These are phyloP conservation scores for Pyrus bretschneideri DNA, from an alignment of 306 rosid species.

Conservation along the genomic window DNA sequence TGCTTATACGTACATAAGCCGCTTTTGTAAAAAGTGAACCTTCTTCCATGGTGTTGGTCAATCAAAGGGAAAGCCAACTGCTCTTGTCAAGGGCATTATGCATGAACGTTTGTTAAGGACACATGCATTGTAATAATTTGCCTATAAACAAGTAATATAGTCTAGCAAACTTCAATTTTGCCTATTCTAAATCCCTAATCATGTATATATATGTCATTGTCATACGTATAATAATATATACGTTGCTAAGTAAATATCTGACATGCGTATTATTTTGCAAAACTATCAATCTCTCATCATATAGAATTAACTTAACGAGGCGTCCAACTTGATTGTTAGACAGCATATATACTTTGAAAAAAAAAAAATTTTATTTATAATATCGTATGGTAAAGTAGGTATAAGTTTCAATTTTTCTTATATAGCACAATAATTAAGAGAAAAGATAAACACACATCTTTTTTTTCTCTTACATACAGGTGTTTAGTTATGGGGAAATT, in stretches of 20 bases:
- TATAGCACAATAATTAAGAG: too few species aligned
- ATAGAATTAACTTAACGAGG: neutral
- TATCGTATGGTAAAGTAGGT: too few species aligned
- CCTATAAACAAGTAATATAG: neutral
- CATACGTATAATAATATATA: too few species aligned
- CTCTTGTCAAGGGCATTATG: constrained; percentile 26
- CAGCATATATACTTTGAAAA: too few species aligned
- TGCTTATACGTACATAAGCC: constrained; percentile 3
- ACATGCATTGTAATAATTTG: neutral
- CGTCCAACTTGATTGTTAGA: neutral
- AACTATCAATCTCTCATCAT: too few species aligned
- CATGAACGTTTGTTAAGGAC: constrained; percentile 18
- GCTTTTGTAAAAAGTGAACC: constrained; percentile 48
- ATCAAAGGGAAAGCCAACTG: constrained; percentile 32
- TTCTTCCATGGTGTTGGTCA: constrained; percentile 27
- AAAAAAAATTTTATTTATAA: too few species aligned
- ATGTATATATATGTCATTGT: too few species aligned
- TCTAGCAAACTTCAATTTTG: neutral
- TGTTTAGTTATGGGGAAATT: too few species aligned
- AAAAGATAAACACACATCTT: too few species aligned
- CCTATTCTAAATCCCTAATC: neutral
- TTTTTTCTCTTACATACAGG: too few species aligned
- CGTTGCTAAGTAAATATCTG: neutral
- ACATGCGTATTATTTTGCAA: too few species aligned
- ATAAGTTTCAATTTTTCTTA: too few species aligned